phyloP scores from a whole-genome alignment of 2,329 filamentous ascomycete genomes.

The Beauveria scarabaeidicola region DNA sequence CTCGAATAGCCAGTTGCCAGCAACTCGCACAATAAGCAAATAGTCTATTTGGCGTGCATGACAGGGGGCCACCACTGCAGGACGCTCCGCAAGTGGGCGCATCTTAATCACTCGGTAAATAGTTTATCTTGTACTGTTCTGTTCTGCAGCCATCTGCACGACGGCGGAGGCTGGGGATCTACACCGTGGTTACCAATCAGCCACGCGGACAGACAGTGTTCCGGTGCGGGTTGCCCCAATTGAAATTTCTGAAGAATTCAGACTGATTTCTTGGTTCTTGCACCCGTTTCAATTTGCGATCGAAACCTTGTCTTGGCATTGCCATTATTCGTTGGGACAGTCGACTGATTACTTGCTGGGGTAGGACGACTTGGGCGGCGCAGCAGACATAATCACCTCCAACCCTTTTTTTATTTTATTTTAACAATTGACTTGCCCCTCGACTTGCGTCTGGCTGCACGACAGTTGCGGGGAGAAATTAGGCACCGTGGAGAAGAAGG shows the following conservation, averaged over 20 bases:
- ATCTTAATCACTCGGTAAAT: background rate
- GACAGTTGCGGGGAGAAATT: background rate
- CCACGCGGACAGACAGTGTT: background rate
- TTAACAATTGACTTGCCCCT: background rate
- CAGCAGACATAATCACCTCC: background rate
- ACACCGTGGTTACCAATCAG: background rate
- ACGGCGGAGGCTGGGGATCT: slow-evolving; percentile 7
- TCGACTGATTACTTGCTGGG: background rate
- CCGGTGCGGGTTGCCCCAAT: background rate
- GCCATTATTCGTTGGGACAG: background rate
- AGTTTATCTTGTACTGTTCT: background rate
- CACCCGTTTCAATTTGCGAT: background rate
- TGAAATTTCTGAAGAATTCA: background rate
- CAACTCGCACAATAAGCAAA: too few relatives aligned
- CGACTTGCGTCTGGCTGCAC: background rate
- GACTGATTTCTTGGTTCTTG: background rate
- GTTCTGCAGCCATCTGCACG: background rate
- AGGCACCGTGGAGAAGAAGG: background rate
- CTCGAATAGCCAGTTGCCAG: background rate
- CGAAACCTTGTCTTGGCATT: background rate
- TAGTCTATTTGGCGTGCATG: background rate
- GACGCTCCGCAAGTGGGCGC: slow-evolving; percentile 1
- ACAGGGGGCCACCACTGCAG: background rate
- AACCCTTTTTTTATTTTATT: background rate
- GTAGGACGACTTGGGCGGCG: background rate